phyloP scores from a whole-genome alignment of 2,329 filamentous ascomycete species.

The Acrodontium crateriforme region DNA sequence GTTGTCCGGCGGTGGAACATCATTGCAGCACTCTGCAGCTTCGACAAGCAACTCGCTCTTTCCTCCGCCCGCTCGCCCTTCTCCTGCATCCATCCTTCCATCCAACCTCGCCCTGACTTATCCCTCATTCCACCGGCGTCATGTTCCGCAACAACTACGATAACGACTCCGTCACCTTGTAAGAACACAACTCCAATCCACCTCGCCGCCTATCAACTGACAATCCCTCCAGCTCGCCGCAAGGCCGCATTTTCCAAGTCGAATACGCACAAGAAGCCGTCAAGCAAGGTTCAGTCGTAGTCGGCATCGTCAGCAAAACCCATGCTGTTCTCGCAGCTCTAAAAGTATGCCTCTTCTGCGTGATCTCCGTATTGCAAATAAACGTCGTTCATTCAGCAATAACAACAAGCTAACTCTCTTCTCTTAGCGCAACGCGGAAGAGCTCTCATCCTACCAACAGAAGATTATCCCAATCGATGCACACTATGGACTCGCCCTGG shows the following conservation, averaged over 20 bases:
- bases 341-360: slow-evolving; percentile 51
- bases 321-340: slow-evolving; percentile 49
- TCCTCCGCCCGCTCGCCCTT: slow-evolving; percentile 3
- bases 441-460: slow-evolving; percentile 99
- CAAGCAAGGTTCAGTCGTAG: slow-evolving; percentile 96
- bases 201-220: slow-evolving; percentile 7
- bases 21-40: too few species aligned
- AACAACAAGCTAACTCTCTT: slow-evolving; percentile 1
- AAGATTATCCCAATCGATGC: slow-evolving; percentile 96
- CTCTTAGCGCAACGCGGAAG: slow-evolving; percentile 84
- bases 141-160: slow-evolving; percentile 99
- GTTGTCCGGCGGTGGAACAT: too few species aligned
- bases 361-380: too few species aligned
- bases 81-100: too few species aligned
- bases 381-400: slow-evolving; percentile 1
- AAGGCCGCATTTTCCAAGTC: slow-evolving; percentile 98
- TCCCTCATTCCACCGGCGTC: slow-evolving; percentile 28
- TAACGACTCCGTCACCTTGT: slow-evolving; percentile 99
- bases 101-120: background rate
- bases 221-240: slow-evolving; percentile 63
- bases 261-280: slow-evolving; percentile 98
- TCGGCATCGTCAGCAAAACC: slow-evolving; percentile 39
- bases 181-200: slow-evolving; percentile 20
- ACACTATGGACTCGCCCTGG: slow-evolving; percentile 89
- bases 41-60: background rate